Base-by-base conservation (phyloP, 2,329 filamentous ascomycete species). In the Neodidymelliopsis sp. region DNA sequence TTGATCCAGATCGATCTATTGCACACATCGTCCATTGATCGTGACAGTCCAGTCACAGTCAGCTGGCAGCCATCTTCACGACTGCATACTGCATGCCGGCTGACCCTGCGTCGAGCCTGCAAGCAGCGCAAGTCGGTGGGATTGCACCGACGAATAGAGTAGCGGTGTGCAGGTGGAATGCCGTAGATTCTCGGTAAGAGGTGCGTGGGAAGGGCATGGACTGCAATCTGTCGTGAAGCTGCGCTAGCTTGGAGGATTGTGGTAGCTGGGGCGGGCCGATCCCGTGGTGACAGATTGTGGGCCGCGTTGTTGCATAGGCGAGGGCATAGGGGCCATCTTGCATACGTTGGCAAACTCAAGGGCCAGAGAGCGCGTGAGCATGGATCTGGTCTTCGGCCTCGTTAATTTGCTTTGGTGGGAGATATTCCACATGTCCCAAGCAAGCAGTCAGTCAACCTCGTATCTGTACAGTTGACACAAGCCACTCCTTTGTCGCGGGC, bases 261-360 rank as follows among this genome's bases (percentile, higher is more conserved):
- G 10, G 5, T 40, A 38, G 19, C 27, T 19, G 13, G 13, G 18
- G 23, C 43, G 36, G 43, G 20, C 43, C 28, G 43, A 13, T 29
- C 35, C 36, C 23, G 43, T 16, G 29, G 33, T 25, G 38, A 38
- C 33, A 23, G 38, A 23, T 38, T 12, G 27, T 38, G 11, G 18
- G 19, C 22, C 16, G 27, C 15, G 20, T 11, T n/a, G 28, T 10
- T 22, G 31, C 31, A 30, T 37, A 27, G n/a, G 25, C 12, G 25
- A 31, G 27, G 33, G 31, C 18, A 13, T 7, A 12, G n/a, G 13
- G 6, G 31, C 7, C 22, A 18, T 13, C 27, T 16, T 35, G 33
- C 15, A n/a, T 22, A n/a, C 18, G 22, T 7, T 29, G 15, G 27
- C 15, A 11, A 11, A n/a, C 11, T 2, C 8, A 12, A 23, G 18